A percentile compares a stretch with the other conserved stretches of the same genome.
Conservation (phyloP, 176 grass and related monocot genomes). For the Pontederia crassipes region DNA sequence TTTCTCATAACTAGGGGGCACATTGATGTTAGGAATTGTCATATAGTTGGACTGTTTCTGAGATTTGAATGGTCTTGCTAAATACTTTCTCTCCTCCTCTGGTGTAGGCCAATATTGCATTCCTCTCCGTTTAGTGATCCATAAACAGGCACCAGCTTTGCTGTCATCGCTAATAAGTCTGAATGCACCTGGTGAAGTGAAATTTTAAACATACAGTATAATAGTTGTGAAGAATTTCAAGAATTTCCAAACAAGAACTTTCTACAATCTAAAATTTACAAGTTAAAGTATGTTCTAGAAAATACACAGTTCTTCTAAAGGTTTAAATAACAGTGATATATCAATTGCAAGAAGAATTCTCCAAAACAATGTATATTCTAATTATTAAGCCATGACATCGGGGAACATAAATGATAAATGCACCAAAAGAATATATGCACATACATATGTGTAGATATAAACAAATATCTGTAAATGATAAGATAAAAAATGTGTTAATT, state of each 20-base stretch:
- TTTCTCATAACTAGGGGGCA: constrained; percentile 73
- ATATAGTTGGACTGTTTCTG: constrained; percentile 39
- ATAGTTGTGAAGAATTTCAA: background rate
- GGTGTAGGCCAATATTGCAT: constrained; percentile 85
- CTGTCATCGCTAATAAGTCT: constrained; percentile 90
- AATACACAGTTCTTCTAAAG: too few relatives aligned
- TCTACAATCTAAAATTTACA: too few relatives aligned
- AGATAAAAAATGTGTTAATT: too few relatives aligned
- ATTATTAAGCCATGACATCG: background rate
- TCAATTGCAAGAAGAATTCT: background rate
- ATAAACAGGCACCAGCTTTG: constrained; percentile 91
- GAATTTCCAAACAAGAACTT: background rate
- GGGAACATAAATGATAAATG: too few relatives aligned
- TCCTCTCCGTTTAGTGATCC: constrained; percentile 78
- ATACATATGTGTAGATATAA: background rate
- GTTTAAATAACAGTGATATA: too few relatives aligned
- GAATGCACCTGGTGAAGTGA: constrained; percentile 42
- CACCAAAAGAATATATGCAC: too few relatives aligned
- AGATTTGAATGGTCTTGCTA: constrained; percentile 32
- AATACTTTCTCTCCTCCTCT: constrained; percentile 55
- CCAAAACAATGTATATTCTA: background rate
- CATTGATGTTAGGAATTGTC: constrained; percentile 40
- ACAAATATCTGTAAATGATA: background rate
- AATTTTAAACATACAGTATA: background rate
- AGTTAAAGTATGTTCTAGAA: too few relatives aligned